A percentile compares a stretch with the other conserved stretches of the same genome.
Evolutionary conservation across 768 basidiomycete genomes (phyloP).

Genomic region (Kwoniella dejecticola): DNA sequence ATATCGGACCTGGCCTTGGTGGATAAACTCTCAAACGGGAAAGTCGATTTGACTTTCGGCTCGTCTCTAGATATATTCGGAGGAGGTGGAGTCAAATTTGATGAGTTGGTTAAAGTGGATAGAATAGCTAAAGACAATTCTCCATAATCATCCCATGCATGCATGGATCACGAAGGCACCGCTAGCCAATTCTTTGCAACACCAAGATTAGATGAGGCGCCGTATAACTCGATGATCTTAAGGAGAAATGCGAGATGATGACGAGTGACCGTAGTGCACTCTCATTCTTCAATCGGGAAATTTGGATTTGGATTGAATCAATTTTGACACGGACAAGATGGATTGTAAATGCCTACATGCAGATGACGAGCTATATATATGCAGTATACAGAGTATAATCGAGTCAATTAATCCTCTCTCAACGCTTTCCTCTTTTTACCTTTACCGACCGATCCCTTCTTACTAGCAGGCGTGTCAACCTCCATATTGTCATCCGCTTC

Average conservation of each 20-base stretch:
- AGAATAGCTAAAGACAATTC: slow-evolving; percentile 29
- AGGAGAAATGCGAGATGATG: too few species aligned
- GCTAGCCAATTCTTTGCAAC: too few species aligned
- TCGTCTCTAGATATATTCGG: slow-evolving; percentile 67
- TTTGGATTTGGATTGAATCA: too few species aligned
- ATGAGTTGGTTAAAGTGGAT: slow-evolving; percentile 57
- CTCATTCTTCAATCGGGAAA: too few species aligned
- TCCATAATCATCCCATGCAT: neutral
- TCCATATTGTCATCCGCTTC: slow-evolving; percentile 17
- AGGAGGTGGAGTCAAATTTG: slow-evolving; percentile 58
- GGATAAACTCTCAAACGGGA: slow-evolving; percentile 73
- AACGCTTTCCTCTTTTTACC: slow-evolving; percentile 41
- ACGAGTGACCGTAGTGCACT: too few species aligned
- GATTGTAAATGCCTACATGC: slow-evolving; percentile 1
- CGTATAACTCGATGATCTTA: too few species aligned
- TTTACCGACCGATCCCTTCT: neutral
- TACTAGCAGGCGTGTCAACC: slow-evolving; percentile 2
- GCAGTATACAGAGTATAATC: neutral
- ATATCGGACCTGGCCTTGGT: slow-evolving; percentile 80
- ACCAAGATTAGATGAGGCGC: too few species aligned
- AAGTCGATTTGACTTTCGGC: slow-evolving; percentile 83
- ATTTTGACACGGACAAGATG: too few species aligned
- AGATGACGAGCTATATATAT: neutral
- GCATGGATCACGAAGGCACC: neutral
- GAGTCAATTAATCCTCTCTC: slow-evolving; percentile 13